Percentiles rank a stretch among this genome's conserved stretches.
phyloP scores from a whole-genome alignment of 805 yeast genomes.

The Priceomyces melissophilus region DNA sequence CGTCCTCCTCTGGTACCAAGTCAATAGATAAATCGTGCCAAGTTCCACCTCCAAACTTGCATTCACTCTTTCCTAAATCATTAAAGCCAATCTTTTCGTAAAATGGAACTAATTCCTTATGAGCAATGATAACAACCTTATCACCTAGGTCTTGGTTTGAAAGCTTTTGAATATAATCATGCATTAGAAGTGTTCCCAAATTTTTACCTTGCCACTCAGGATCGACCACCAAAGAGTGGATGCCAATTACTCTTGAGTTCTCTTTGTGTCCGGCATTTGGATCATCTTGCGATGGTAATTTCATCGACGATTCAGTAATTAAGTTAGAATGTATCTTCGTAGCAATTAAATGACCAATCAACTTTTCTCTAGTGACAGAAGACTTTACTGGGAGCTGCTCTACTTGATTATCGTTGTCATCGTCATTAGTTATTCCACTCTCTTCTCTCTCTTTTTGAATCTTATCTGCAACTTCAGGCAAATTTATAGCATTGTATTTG shows the following conservation, averaged over 20 bases:
- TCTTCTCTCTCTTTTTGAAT: constrained; percentile 25
- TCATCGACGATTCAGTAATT: constrained; percentile 61
- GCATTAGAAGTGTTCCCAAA: constrained; percentile 76
- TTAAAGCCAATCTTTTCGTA: constrained; percentile 80
- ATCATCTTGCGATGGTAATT: constrained; percentile 42
- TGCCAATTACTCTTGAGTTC: constrained; percentile 66
- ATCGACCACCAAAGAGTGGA: constrained; percentile 77
- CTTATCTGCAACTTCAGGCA: constrained; percentile 37
- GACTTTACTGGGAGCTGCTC: constrained; percentile 46
- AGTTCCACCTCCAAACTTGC: constrained; percentile 52
- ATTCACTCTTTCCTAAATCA: constrained; percentile 61
- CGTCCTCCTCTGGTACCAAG: constrained; percentile 42
- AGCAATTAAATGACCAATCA: constrained; percentile 79
- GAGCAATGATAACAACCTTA: constrained; percentile 70
- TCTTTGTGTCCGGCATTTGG: constrained; percentile 66
- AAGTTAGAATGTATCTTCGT: constrained; percentile 57
- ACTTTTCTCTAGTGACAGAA: constrained; percentile 53
- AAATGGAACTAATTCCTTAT: constrained; percentile 64
- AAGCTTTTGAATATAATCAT: constrained; percentile 87
- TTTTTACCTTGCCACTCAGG: constrained; percentile 78
- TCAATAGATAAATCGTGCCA: constrained; percentile 62
- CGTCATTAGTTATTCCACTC: constrained; percentile 23
- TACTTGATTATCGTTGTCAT: constrained; percentile 24
- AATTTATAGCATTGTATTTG: constrained; percentile 39
- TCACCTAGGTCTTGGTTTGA: constrained; percentile 85